Base-by-base conservation (phyloP, 1,284 basidiomycete species). In the Ganoderma multipileum region DNA sequence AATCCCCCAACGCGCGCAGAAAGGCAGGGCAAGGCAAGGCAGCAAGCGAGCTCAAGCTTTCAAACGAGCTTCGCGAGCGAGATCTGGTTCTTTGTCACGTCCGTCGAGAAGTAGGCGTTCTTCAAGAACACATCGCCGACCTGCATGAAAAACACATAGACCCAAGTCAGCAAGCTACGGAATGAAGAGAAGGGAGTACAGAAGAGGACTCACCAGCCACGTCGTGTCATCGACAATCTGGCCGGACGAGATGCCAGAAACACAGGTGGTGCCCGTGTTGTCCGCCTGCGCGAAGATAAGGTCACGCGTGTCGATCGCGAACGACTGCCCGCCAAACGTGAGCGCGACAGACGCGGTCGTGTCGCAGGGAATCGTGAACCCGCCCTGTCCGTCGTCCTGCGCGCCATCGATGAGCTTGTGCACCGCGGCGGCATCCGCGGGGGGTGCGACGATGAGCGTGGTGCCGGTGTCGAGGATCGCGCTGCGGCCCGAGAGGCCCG, bases 391-490 rank as follows among this genome's bases (percentile, higher is more conserved):
- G 74, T 89, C 88, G 26, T 84, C 82, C 72, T 82, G 69, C 28
- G 91, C 84, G 57, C 94, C 95, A 1, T 84, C 80, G 76, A 95
- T 95, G 47, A 84, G 78, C 67, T 80, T 76, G 76, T 89, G 89
- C 30, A 90, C 81, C 0, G 88, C 84, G 9, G 79, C 77, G 16
- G 92, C 94, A 71, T 93, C 92, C 16, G 73, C 72, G 14, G 79
- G 72, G 68, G 92, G 90, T 23, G 85, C 85, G 68, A 92, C 77
- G 70, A 91, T 86, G 76, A 92, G 85, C 50, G 91, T 92, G 72
- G 91, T 93, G 71, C 92, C 92, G 41, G 92, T 94, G 81, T 95
- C 93, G 73, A 95, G 87, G 79, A 95, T 92, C 63, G 92, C 89
- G 47, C 88, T 89, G 75, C 91, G 89, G 57, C 86, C 86, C 23